Evolutionary conservation across 1,284 basidiomycete species (phyloP).

Genomic region (Somion occarium): DNA sequence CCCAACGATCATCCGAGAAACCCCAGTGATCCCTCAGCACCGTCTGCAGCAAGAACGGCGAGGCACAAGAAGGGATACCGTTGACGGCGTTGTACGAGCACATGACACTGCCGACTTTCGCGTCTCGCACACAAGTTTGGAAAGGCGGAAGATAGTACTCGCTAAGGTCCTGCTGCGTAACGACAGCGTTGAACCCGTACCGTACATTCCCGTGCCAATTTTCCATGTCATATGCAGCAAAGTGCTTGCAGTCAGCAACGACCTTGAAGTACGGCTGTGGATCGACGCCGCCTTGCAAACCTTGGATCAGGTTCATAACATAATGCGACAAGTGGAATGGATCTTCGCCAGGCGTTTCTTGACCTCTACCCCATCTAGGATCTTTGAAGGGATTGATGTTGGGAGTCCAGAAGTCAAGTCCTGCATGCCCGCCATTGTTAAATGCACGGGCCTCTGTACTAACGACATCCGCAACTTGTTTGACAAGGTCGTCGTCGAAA

Average conservation of each 20-base stretch:
- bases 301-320: conserved; percentile 47
- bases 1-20: conserved; percentile 46
- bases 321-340: conserved; percentile 49
- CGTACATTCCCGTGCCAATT: conserved; percentile 46
- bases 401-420: conserved; percentile 52
- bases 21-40: conserved; percentile 49
- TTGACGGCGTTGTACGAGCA: conserved; percentile 60
- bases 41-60: conserved; percentile 45
- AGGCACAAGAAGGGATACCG: conserved; percentile 50
- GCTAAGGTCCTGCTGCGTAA: conserved; percentile 50
- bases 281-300: conserved; percentile 52
- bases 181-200: conserved; percentile 44
- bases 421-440: conserved; percentile 45
- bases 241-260: conserved; percentile 54
- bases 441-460: conserved; percentile 55
- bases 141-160: conserved; percentile 53
- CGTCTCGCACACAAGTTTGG: conserved; percentile 53
- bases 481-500: conserved; percentile 46
- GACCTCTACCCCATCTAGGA: conserved; percentile 56
- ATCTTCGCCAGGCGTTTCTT: conserved; percentile 59
- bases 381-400: conserved; percentile 61
- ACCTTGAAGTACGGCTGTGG: conserved; percentile 46
- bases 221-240: conserved; percentile 53
- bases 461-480: conserved; percentile 41
- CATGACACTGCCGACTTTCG: conserved; percentile 53